Evolutionary conservation across 176 grass and related monocot species (phyloP), one percentile per base, ranked within the genome.

Genomic region (Metroxylon sagu): DNA sequence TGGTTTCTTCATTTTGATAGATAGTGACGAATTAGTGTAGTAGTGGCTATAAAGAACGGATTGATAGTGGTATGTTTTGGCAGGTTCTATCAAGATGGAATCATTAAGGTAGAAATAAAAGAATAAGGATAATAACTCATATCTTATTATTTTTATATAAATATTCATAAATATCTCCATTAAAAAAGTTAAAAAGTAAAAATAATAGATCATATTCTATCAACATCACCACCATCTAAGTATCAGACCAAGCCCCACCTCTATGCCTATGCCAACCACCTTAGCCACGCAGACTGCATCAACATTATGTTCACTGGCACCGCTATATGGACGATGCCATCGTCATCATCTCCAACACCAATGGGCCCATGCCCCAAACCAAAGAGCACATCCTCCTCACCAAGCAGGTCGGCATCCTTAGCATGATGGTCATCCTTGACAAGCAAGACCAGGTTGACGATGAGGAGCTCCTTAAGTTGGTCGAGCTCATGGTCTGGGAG

Each of bases 361-460:
- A 97, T 43, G 87, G 92, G 0, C 92, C 92, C 81, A 97, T 97
- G 92, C 92, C 92, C 26, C 87, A 97, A 84, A 97, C 87, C 54
- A 97, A 97, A 78, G 92, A 97, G 83, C 92, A 96, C 80, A 88
- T 91, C 77, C 92, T 97, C 50, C 83, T 97, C 60, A 87, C 92
- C 64, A 97, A 97, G 92, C 92, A 97, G 81, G 92, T 97, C 66
- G 87, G 87, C 16, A 87, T 97, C 10, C 87, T 87, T 62, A 85
- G 56, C 27, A 91, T 97, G 65, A 87, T 97, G 2, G 92, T 88
- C 17, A 91, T 97, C 75, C 83, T 97, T 65, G 91, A 97, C 87
- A 97, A 97, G 81, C 89, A 97, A 77, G 92, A 97, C 73, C 84
- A 91, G 81, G 92, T 97, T 53, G 92, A 97, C 43, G 92, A 91